Percentiles rank a stretch among this genome's conserved stretches.
phyloP scores from a whole-genome alignment of 176 grass and related monocot species.

The Carex scoparia region DNA sequence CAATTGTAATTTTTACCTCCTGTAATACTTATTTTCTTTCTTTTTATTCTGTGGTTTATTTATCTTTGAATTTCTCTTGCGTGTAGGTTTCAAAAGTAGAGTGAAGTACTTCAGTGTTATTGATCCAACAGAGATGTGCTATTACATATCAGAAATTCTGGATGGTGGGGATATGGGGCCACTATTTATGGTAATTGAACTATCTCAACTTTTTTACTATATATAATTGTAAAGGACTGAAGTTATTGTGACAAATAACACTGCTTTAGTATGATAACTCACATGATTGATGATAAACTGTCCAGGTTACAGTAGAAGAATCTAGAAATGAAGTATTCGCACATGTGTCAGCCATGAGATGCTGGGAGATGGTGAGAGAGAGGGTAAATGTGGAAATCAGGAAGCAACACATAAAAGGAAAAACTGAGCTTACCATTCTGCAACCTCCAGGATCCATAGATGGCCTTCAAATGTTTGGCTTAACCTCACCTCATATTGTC shows the following conservation, averaged over 20 bases:
- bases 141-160: constrained; percentile 84
- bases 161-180: constrained; percentile 74
- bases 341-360: constrained; percentile 56
- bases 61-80: constrained; percentile 17
- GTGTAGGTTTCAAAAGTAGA: constrained; percentile 86
- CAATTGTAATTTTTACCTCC: neutral
- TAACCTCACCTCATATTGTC: constrained; percentile 55
- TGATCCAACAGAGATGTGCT: constrained; percentile 65
- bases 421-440: constrained; percentile 48
- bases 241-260: constrained; percentile 9
- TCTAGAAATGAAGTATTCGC: constrained; percentile 66
- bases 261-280: constrained; percentile 3
- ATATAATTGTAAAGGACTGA: constrained; percentile 26
- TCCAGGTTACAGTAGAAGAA: constrained; percentile 77
- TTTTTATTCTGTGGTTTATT: constrained; percentile 8
- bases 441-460: constrained; percentile 85
- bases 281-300: constrained; percentile 14
- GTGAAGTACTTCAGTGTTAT: constrained; percentile 70
- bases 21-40: neutral
- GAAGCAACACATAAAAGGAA: constrained; percentile 60
- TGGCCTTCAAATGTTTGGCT: constrained; percentile 89
- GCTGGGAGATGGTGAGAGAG: constrained; percentile 94
- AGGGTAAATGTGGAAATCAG: constrained; percentile 88
- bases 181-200: constrained; percentile 68
- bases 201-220: neutral